Percentiles rank a stretch among this genome's conserved stretches.
phyloP scores from a whole-genome alignment of 805 yeast genomes.

The Spathaspora boniae region DNA sequence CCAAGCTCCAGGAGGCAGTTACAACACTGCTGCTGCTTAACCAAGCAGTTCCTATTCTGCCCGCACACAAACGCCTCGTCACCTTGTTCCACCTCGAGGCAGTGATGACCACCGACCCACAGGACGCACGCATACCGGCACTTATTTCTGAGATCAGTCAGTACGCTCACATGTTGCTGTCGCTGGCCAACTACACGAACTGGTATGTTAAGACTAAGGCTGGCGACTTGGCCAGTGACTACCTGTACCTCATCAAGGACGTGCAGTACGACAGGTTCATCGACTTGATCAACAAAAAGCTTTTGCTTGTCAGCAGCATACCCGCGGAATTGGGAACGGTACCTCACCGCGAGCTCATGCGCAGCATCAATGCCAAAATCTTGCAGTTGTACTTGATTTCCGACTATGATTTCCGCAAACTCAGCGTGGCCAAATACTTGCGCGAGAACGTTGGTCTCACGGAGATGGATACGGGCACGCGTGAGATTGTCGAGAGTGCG shows the following conservation, averaged over 20 bases:
- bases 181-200: constrained; percentile 2
- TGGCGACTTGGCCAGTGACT: constrained; percentile 32
- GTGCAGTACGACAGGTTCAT: constrained; percentile 14
- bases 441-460: constrained; percentile 6
- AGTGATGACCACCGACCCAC: constrained; percentile 3
- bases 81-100: constrained; percentile 1
- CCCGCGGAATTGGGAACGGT: too few species aligned
- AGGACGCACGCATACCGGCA: neutral
- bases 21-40: too few species aligned
- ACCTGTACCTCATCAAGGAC: constrained; percentile 19
- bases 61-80: too few species aligned
- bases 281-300: constrained; percentile 32
- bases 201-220: constrained; percentile 21
- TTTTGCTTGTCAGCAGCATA: constrained; percentile 18
- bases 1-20: too few species aligned
- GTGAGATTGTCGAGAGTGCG: constrained; percentile 7
- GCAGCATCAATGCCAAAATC: constrained; percentile 22
- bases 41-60: too few species aligned
- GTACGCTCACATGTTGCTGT: neutral
- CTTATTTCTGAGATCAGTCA: neutral
- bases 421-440: constrained; percentile 20
- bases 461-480: constrained; percentile 4
- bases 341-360: too few species aligned
- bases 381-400: constrained; percentile 28
- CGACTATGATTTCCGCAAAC: constrained; percentile 32